Evolutionary conservation across 768 basidiomycete species (phyloP).

Genomic region (Boletus insuetus): DNA sequence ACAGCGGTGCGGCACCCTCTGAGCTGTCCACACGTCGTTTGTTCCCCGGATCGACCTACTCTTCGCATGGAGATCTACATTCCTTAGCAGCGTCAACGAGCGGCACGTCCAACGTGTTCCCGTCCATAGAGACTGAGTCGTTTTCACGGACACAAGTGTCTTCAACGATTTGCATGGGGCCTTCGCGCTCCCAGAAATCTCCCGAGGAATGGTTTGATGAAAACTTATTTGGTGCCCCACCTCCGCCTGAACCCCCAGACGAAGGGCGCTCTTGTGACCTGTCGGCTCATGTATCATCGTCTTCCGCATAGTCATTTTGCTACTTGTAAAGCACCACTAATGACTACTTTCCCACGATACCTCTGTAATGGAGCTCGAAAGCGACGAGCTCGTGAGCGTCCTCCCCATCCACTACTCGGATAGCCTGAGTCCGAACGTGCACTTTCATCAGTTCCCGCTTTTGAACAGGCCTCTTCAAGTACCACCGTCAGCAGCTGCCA

Average conservation of each 20-base stretch:
- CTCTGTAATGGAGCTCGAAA: constrained; percentile 18
- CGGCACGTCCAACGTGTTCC: constrained; percentile 11
- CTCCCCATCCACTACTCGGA: constrained; percentile 75
- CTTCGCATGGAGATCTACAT: constrained; percentile 8
- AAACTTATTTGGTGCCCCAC: neutral
- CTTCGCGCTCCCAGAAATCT: neutral
- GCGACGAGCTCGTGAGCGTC: constrained; percentile 63
- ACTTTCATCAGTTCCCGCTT: constrained; percentile 81
- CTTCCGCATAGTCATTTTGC: neutral
- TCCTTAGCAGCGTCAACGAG: constrained; percentile 13
- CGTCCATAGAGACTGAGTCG: constrained; percentile 11
- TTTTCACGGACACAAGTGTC: neutral
- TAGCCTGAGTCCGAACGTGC: constrained; percentile 57
- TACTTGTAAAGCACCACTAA: no score
- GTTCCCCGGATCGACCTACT: constrained; percentile 7
- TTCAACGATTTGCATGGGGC: constrained; percentile 5
- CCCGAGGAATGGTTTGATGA: constrained; percentile 8
- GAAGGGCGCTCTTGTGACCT: constrained; percentile 6
- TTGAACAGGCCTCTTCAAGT: constrained; percentile 69
- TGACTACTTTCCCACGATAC: constrained; percentile 17
- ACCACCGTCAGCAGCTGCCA: constrained; percentile 68
- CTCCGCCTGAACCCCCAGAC: constrained; percentile 5
- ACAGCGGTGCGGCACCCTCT: neutral
- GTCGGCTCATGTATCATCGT: constrained; percentile 3
- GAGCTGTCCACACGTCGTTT: constrained; percentile 3